Conservation (phyloP, 345 rosid species). For the Syzygium jambos region DNA sequence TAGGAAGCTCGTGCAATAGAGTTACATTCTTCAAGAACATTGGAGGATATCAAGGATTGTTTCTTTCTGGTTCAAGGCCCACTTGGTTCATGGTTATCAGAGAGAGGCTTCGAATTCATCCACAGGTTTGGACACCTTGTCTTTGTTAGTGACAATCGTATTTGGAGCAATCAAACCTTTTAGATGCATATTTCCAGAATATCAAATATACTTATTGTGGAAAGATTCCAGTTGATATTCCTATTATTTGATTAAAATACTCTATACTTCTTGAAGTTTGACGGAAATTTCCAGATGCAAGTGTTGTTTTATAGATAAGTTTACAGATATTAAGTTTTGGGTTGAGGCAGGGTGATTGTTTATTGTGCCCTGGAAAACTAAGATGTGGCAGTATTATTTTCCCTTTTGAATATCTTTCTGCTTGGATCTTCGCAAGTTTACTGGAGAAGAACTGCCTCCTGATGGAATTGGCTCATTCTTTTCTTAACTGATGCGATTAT, state of each 20-base stretch:
- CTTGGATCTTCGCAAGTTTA: neutral
- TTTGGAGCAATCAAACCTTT: neutral
- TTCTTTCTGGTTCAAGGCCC: constrained; percentile 93
- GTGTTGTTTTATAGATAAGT: neutral
- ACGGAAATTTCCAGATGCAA: neutral
- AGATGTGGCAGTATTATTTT: neutral
- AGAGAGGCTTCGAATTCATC: constrained; percentile 86
- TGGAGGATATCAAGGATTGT: constrained; percentile 80
- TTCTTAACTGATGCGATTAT: neutral
- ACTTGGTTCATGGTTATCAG: constrained; percentile 96
- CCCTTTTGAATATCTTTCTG: neutral
- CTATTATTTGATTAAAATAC: neutral
- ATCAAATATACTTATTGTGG: neutral
- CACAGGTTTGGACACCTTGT: constrained; percentile 55
- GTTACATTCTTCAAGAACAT: constrained; percentile 80
- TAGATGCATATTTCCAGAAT: neutral
- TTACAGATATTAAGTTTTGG: neutral
- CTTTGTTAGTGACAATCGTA: neutral
- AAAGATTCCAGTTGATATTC: neutral
- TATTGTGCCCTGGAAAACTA: neutral
- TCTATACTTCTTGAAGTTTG: neutral
- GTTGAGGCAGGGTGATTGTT: neutral
- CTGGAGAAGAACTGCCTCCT: neutral
- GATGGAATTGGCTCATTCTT: neutral
- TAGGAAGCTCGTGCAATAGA: constrained; percentile 50